These are phyloP conservation scores for Microsporum audouinii DNA, from an alignment of 2,329 filamentous ascomycete species.

Conservation along the genomic window DNA sequence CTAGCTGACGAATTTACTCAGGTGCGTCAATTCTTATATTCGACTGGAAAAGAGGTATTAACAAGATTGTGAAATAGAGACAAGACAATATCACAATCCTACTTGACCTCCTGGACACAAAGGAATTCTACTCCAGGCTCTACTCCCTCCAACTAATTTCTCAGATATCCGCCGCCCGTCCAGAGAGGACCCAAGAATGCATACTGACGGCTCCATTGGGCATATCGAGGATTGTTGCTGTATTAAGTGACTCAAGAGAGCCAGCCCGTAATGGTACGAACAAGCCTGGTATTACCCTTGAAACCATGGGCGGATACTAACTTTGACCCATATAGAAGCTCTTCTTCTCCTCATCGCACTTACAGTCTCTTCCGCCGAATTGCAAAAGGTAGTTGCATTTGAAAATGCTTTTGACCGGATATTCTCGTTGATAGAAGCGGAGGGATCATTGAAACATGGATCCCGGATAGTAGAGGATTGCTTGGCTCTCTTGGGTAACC, in stretches of 20 bases:
- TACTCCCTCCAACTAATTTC: slow-evolving; percentile 84
- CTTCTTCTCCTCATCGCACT: slow-evolving; percentile 78
- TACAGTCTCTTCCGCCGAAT: slow-evolving; percentile 72
- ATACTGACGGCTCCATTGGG: slow-evolving; percentile 80
- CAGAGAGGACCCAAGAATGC: slow-evolving; percentile 88
- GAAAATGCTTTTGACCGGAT: slow-evolving; percentile 84
- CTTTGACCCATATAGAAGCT: slow-evolving; percentile 44
- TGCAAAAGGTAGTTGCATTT: slow-evolving; percentile 92
- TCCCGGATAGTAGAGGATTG: slow-evolving; percentile 87
- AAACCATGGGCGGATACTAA: neutral
- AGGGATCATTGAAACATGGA: slow-evolving; percentile 72
- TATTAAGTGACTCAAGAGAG: slow-evolving; percentile 75
- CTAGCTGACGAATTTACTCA: slow-evolving; percentile 96
- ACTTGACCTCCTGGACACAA: slow-evolving; percentile 74
- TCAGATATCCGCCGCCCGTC: slow-evolving; percentile 71
- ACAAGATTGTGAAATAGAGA: slow-evolving; percentile 45
- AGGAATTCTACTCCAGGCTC: slow-evolving; percentile 80
- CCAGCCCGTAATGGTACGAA: slow-evolving; percentile 61
- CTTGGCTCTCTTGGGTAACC: slow-evolving; percentile 76
- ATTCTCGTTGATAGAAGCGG: slow-evolving; percentile 68
- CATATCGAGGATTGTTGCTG: slow-evolving; percentile 71
- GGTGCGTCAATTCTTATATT: slow-evolving; percentile 34
- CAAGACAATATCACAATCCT: slow-evolving; percentile 93
- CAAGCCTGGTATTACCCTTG: neutral
- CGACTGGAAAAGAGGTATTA: neutral